phyloP scores from a whole-genome alignment of 2,329 filamentous ascomycete species.

The Endoconidiophora polonica region DNA sequence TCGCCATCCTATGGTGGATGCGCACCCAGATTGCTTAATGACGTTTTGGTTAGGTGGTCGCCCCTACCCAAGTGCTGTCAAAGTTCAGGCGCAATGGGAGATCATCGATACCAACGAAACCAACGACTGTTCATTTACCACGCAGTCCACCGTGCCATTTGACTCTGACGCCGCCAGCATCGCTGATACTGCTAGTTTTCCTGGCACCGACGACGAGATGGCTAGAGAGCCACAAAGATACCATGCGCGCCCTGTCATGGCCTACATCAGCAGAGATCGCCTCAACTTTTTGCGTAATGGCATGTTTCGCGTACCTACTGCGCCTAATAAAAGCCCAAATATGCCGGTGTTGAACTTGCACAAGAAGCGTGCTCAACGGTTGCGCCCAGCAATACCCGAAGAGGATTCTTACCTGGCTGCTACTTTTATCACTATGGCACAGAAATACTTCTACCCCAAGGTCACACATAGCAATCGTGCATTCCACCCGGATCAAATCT shows the following conservation, averaged over 20 bases:
- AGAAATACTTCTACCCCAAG: slow-evolving; percentile 32
- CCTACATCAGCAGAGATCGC: slow-evolving; percentile 15
- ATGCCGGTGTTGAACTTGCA: slow-evolving; percentile 32
- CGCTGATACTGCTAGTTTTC: background rate
- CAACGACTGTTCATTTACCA: slow-evolving; percentile 8
- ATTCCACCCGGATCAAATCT: slow-evolving; percentile 13
- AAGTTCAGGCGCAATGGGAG: slow-evolving; percentile 8
- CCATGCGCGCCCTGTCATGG: slow-evolving; percentile 22
- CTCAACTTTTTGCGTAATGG: slow-evolving; percentile 24
- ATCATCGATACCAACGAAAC: background rate
- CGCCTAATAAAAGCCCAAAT: slow-evolving; percentile 27
- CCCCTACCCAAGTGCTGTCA: slow-evolving; percentile 3
- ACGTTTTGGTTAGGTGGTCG: slow-evolving; percentile 10
- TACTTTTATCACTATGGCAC: slow-evolving; percentile 39
- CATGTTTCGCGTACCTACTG: slow-evolving; percentile 31
- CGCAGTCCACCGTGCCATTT: slow-evolving; percentile 8
- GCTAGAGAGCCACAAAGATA: slow-evolving; percentile 21
- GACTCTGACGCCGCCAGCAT: slow-evolving; percentile 2
- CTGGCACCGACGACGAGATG: background rate
- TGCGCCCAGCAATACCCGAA: slow-evolving; percentile 31
- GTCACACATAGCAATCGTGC: slow-evolving; percentile 15
- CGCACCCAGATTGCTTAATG: slow-evolving; percentile 1
- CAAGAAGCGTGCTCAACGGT: slow-evolving; percentile 27
- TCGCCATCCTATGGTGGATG: background rate
- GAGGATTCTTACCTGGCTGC: slow-evolving; percentile 37